A percentile compares a stretch with the other conserved stretches of the same genome.
Evolutionary conservation across 192 early-diverging fungal genomes (phyloP).

Genomic region (Podila clonocystis): DNA sequence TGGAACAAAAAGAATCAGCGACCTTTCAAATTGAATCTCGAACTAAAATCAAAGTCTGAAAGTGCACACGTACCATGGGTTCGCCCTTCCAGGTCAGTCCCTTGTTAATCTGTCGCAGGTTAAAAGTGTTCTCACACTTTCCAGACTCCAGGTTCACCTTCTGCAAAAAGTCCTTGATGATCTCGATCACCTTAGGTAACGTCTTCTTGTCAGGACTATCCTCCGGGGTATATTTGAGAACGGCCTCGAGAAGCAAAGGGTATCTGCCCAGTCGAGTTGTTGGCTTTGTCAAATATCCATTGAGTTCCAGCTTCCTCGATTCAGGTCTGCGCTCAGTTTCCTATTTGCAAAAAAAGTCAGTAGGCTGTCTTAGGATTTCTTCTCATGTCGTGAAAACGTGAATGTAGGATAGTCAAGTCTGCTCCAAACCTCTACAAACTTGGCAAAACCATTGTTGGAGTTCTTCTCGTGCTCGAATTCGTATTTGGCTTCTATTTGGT

Average conservation of each 20-base stretch:
- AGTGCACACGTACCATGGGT: slow-evolving; percentile 27
- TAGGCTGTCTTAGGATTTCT: no score
- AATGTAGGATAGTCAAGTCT: neutral
- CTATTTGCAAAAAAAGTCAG: slow-evolving; percentile 34
- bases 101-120: slow-evolving; percentile 78
- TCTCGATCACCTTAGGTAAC: slow-evolving; percentile 77
- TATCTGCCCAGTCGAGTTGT: slow-evolving; percentile 91
- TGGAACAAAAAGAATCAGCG: neutral
- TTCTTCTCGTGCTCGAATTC: slow-evolving; percentile 84
- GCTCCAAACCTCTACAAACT: slow-evolving; percentile 75
- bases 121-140: slow-evolving; percentile 87
- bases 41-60: neutral
- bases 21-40: slow-evolving; percentile 3
- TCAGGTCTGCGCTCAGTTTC: slow-evolving; percentile 79
- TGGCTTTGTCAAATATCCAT: slow-evolving; percentile 89
- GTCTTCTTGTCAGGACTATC: slow-evolving; percentile 81
- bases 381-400: neutral
- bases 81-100: slow-evolving; percentile 69
- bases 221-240: slow-evolving; percentile 85
- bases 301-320: slow-evolving; percentile 83
- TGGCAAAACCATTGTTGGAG: slow-evolving; percentile 69
- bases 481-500: slow-evolving; percentile 85
- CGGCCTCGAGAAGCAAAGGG: slow-evolving; percentile 80
- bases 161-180: slow-evolving; percentile 77
- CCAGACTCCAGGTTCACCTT: slow-evolving; percentile 91